Percentiles rank a stretch among this genome's conserved stretches.
These are phyloP conservation scores for Apium graveolens DNA, from an alignment of 129 eudicot species.

Conservation along the genomic window DNA sequence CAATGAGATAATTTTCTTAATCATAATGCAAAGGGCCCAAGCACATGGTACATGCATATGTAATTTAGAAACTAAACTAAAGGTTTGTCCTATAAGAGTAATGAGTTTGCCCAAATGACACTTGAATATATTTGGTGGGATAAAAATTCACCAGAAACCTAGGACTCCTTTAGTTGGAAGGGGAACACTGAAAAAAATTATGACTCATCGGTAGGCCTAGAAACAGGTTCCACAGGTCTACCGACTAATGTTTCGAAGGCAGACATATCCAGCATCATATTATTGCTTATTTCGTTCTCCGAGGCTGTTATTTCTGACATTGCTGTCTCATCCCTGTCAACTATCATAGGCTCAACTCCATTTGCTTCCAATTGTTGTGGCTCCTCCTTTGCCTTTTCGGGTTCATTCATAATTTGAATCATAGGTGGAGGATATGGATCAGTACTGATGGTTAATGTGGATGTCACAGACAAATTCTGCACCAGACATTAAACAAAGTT, in stretches of 20 bases:
- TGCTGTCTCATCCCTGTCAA: slow-evolving; percentile 49
- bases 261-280: slow-evolving; percentile 58
- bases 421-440: slow-evolving; percentile 35
- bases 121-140: neutral
- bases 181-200: neutral
- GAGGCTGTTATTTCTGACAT: slow-evolving; percentile 58
- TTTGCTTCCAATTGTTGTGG: slow-evolving; percentile 27
- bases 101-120: neutral
- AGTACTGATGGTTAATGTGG: slow-evolving; percentile 47
- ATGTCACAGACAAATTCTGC: slow-evolving; percentile 80
- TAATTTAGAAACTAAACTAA: neutral
- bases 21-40: neutral
- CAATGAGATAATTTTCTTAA: neutral
- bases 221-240: slow-evolving; percentile 48
- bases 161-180: neutral
- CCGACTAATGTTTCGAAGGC: slow-evolving; percentile 37
- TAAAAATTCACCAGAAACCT: neutral
- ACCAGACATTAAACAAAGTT: neutral
- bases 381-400: slow-evolving; percentile 22
- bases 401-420: slow-evolving; percentile 32
- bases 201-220: slow-evolving; percentile 40
- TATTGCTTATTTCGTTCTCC: slow-evolving; percentile 36
- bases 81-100: neutral
- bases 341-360: slow-evolving; percentile 35
- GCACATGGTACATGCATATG: neutral